These are phyloP conservation scores for Lolium perenne DNA, from an alignment of 176 grass and related monocot genomes.

Conservation along the genomic window DNA sequence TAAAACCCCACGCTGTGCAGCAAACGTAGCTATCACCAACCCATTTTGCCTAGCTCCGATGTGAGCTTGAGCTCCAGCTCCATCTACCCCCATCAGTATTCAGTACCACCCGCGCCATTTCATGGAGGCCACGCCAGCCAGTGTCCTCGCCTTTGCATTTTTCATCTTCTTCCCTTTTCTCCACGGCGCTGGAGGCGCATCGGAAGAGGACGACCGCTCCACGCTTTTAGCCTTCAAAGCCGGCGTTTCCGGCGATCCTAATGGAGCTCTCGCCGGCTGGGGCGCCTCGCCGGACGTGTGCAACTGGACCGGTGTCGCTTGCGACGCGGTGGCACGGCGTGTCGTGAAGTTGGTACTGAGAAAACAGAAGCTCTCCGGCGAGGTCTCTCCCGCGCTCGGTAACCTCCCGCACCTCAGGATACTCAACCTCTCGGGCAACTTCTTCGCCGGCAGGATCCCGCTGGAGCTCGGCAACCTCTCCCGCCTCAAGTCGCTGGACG, in stretches of 20 bases:
- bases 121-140: constrained; percentile 34
- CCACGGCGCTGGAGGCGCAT: background rate
- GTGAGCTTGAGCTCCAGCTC: constrained; percentile 28
- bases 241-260: constrained; percentile 49
- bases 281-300: constrained; percentile 45
- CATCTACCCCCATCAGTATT: background rate
- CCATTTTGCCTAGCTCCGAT: constrained; percentile 9
- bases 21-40: constrained; percentile 50
- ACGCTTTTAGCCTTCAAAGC: constrained; percentile 65
- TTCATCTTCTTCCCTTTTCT: constrained; percentile 1
- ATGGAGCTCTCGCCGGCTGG: constrained; percentile 52
- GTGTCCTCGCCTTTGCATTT: background rate
- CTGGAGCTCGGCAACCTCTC: constrained; percentile 41
- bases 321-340: constrained; percentile 40
- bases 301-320: constrained; percentile 80
- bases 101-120: constrained; percentile 15
- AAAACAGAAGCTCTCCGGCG: constrained; percentile 54
- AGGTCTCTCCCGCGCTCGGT: constrained; percentile 56
- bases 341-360: constrained; percentile 60
- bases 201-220: constrained; percentile 28
- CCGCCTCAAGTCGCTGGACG: constrained; percentile 38
- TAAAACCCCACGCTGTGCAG: constrained; percentile 53
- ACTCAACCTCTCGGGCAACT: constrained; percentile 57
- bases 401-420: constrained; percentile 73
- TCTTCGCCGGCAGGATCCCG: constrained; percentile 48